Evolutionary conservation across 2,329 filamentous ascomycete genomes (phyloP), one percentile per base, ranked within the genome.

Genomic region (Penicillium fuscoglaucum): DNA sequence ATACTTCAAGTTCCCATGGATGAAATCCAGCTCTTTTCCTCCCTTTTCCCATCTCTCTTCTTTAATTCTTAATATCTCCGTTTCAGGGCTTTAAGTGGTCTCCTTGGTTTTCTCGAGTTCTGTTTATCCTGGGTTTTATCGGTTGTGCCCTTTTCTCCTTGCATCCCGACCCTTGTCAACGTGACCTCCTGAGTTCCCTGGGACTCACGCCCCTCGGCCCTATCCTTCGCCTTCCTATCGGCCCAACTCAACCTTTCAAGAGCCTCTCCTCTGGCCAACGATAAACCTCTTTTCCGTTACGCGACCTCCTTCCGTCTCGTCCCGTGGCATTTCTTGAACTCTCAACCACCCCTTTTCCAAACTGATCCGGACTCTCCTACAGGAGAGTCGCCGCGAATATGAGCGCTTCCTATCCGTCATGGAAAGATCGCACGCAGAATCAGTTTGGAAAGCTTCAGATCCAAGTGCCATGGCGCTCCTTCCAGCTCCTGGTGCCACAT

Each of bases 401-500:
- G 71, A 73, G 70, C 59, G 62, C 72, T 52, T 58, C 67, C 61
- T 70, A 75, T 65, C 70, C 78, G 37, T 77, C 78, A 58, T 80
- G 78, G 78, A 80, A 79, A 72, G 78, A 80, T 69, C 73, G 75
- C 53, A 73, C 74, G 48, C 74, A 77, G 55, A 73, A 72, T 55
- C 75, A 78, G 61, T 72, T 78, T 56, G 74, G 74, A 55, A 79
- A 79, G 62, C 73, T 77, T 53, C 77, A 78, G 44, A 75, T 80
- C 35, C 75, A 77, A 59, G 70, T 80, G 48, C 78, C 78, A 76
- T 80, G 78, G 78, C 76, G 77, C 41, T 80, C 78, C n/a, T 74
- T 80, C 47, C 76, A 80, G 61, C 70, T 80, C 7, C 69, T 80
- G 24, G 76, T 89, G 48, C 86, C 87, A 49, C 85, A 88, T 74